Conservation (phyloP, 306 rosid species). For the Heteromeles arbutifolia region DNA sequence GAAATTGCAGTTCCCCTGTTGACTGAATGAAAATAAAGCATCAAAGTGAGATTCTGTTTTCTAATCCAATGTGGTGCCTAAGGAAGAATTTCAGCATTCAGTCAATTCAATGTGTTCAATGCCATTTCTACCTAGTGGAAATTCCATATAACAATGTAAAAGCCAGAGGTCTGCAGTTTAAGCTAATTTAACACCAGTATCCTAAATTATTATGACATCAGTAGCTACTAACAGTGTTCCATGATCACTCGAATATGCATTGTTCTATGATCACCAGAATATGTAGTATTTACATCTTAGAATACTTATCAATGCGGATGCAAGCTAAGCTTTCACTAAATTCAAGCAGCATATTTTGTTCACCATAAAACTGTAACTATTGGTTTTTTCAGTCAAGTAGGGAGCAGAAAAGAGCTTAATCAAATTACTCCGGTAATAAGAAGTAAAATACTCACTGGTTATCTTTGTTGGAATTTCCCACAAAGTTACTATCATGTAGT, state of each 20-base stretch:
- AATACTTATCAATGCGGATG: neutral
- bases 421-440: neutral
- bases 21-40: neutral
- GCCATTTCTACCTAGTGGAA: neutral
- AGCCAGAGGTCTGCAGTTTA: neutral
- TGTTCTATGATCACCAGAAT: neutral
- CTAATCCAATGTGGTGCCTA: neutral
- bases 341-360: neutral
- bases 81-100: neutral
- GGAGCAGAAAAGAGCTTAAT: neutral
- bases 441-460: constrained; percentile 60
- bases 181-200: no score
- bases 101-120: neutral
- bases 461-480: constrained; percentile 57
- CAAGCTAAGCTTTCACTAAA: neutral
- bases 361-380: neutral
- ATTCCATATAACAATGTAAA: neutral
- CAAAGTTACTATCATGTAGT: constrained; percentile 66
- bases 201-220: no score
- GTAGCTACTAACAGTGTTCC: no score
- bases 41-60: neutral
- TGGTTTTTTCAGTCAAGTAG: neutral
- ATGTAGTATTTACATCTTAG: neutral
- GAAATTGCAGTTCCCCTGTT: neutral
- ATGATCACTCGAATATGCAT: neutral